phyloP scores from a whole-genome alignment of 2,329 filamentous ascomycete genomes.

The Pseudopithomyces maydicus region DNA sequence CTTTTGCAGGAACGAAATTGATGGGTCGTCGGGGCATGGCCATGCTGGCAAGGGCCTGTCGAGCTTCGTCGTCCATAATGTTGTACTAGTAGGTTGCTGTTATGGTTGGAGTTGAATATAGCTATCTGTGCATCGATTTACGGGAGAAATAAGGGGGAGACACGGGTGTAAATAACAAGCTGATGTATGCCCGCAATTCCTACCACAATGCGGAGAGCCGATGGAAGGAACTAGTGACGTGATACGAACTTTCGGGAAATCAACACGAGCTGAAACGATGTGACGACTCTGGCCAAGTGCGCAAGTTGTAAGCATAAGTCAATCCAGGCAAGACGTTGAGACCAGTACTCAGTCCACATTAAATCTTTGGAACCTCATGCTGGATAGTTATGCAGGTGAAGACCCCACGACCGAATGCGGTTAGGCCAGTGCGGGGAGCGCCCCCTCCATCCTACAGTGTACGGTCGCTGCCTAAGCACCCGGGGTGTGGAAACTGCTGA shows the following conservation, averaged over 20 bases:
- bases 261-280: too few relatives aligned
- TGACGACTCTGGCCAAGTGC: too few relatives aligned
- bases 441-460: not conserved
- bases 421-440: conserved; percentile 18
- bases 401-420: conserved; percentile 12
- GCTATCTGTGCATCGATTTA: not conserved
- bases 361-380: too few relatives aligned
- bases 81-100: not conserved
- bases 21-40: conserved; percentile 51
- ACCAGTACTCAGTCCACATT: too few relatives aligned
- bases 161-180: not conserved
- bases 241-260: not conserved
- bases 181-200: conserved; percentile 11
- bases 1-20: conserved; percentile 54
- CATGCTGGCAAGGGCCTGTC: conserved; percentile 38
- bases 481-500: too few relatives aligned
- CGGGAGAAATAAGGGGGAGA: not conserved
- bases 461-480: too few relatives aligned
- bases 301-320: too few relatives aligned
- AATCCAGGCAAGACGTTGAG: too few relatives aligned
- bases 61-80: conserved; percentile 43
- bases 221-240: not conserved
- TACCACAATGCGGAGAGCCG: conserved; percentile 33
- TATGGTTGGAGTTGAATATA: not conserved
- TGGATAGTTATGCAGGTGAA: not conserved